Conservation (phyloP, 2,329 filamentous ascomycete genomes). For the Colletotrichum caudatum region DNA sequence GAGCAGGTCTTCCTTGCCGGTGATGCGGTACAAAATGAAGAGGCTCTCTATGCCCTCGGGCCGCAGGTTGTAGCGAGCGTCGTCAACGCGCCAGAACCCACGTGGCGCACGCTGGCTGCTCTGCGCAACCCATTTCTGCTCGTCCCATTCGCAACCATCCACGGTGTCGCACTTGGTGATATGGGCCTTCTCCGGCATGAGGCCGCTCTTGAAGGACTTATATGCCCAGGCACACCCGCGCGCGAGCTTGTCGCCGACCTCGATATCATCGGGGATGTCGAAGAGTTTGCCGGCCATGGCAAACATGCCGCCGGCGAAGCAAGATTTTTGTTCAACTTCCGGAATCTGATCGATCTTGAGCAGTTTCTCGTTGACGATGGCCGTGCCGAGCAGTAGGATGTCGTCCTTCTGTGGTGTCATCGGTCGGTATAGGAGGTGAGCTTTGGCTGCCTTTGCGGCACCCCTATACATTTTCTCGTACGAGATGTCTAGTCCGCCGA, state of each 20-base stretch:
- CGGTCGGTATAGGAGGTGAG: conserved; percentile 72
- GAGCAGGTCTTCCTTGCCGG: conserved; percentile 59
- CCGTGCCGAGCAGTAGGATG: conserved; percentile 66
- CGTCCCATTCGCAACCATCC: conserved; percentile 62
- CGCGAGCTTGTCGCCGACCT: conserved; percentile 58
- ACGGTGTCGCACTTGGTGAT: conserved; percentile 54
- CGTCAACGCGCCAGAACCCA: conserved; percentile 72
- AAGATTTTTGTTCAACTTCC: conserved; percentile 61
- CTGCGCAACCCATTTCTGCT: conserved; percentile 42
- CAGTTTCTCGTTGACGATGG: conserved; percentile 44
- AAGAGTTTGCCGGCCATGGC: conserved; percentile 62
- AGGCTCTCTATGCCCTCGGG: conserved; percentile 66
- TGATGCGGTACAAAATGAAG: conserved; percentile 67
- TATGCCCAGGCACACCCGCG: conserved; percentile 67
- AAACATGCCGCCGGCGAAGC: conserved; percentile 65
- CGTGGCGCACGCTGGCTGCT: conserved; percentile 51
- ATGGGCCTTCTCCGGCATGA: conserved; percentile 65
- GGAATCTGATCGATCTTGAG: conserved; percentile 44
- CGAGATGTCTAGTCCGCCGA: conserved; percentile 66
- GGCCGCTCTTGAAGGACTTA: conserved; percentile 58
- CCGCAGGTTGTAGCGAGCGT: conserved; percentile 63
- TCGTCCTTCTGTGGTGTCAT: conserved; percentile 65
- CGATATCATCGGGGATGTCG: conserved; percentile 55
- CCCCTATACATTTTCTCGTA: conserved; percentile 69
- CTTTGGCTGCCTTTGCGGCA: conserved; percentile 66